Conservation (phyloP, 176 grass and related monocot species). For the Hsuehochloa calcarea region DNA sequence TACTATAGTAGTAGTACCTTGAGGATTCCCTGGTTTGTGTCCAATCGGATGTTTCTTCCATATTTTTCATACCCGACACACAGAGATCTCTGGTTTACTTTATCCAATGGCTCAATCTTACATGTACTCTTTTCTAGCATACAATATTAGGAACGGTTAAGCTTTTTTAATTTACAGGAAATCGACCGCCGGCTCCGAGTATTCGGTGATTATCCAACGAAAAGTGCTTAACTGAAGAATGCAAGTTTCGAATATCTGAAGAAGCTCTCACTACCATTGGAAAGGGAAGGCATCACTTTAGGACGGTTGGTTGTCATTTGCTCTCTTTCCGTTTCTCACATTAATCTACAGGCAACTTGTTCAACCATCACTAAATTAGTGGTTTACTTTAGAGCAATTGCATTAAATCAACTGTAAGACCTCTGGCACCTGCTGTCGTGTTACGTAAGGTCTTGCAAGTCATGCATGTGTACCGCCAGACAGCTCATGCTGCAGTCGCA, state of each 20-base stretch:
- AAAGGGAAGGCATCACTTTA: constrained; percentile 34
- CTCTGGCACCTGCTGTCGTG: not conserved
- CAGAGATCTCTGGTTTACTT: not conserved
- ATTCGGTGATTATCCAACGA: not conserved
- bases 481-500: not conserved
- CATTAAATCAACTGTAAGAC: not conserved
- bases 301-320: constrained; percentile 17
- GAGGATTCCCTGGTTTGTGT: not conserved
- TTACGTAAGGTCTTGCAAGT: not conserved
- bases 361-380: not conserved
- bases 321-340: not conserved
- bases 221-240: constrained; percentile 15
- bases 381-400: not conserved
- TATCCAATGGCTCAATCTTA: not conserved
- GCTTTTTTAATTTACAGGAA: not conserved
- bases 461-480: not conserved
- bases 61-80: not conserved
- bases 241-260: constrained; percentile 34
- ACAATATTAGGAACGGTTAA: not conserved
- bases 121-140: not conserved
- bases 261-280: constrained; percentile 29
- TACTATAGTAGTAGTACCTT: not conserved
- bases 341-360: constrained; percentile 34
- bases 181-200: not conserved
- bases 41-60: not conserved